A percentile compares a stretch with the other conserved stretches of the same genome.
These are phyloP conservation scores for Drechslerella coelobrocha DNA, from an alignment of 2,329 filamentous ascomycete genomes.

Conservation along the genomic window DNA sequence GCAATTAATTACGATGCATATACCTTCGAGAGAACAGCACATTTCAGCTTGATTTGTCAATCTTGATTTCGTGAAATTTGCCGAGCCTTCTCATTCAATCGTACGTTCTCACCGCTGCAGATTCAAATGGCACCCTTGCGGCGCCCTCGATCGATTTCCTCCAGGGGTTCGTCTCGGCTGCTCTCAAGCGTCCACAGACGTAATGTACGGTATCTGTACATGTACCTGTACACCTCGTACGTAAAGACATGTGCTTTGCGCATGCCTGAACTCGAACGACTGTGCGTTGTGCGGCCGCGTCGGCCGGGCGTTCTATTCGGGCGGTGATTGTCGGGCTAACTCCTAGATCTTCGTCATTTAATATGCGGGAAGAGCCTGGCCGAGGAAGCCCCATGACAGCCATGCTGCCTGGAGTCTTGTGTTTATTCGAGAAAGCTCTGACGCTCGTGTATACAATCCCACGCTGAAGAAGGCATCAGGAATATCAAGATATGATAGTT, in stretches of 20 bases:
- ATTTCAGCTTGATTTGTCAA: conserved; percentile 12
- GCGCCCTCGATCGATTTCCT: not conserved
- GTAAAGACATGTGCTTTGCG: not conserved
- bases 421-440: too few species aligned
- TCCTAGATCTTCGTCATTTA: not conserved
- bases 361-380: not conserved
- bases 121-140: too few species aligned
- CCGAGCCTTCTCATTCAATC: conserved; percentile 9
- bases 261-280: conserved; percentile 15
- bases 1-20: not conserved
- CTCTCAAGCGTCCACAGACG: conserved; percentile 23
- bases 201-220: not conserved
- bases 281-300: conserved; percentile 34
- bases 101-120: not conserved
- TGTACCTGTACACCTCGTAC: not conserved
- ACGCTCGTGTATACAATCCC: too few species aligned
- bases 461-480: not conserved
- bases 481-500: conserved; percentile 20
- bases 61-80: conserved; percentile 12
- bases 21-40: not conserved
- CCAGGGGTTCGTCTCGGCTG: conserved; percentile 24
- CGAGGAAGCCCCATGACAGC: not conserved
- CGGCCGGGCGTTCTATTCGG: conserved; percentile 7
- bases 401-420: conserved; percentile 1
- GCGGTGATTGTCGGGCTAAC: not conserved